Evolutionary conservation across 768 basidiomycete species (phyloP), one percentile per base, ranked within the genome.

Genomic region (Tubosaeta brunneosetosa): DNA sequence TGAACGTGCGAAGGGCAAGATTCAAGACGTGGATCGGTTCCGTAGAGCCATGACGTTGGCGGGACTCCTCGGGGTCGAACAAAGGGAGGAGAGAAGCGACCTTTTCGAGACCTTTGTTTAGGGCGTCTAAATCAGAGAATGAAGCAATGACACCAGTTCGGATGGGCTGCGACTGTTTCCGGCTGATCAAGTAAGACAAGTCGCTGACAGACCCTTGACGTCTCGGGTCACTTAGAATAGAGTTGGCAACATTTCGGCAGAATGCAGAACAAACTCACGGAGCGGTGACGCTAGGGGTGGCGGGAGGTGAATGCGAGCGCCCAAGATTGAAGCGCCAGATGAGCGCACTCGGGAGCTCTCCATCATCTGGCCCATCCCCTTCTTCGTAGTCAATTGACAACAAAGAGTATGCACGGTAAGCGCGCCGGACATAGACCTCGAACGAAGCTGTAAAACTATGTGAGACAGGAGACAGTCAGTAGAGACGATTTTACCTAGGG

Each of bases 321-420:
- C 92, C 90, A 41, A 98, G 79, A 68, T 93, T 94, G 83, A 99
- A 99, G 37, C 91, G 82, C 97, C 97, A 98, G 6, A 85, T 91
- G 25, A 95, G 78, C 46, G 88, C 81, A 56, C 81, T 79, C 12
- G 90, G 87, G 3, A 81, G 79, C 55, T 94, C 91, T 29, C 87
- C 90, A 55, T 91, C 90, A 60, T 92, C 92, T 17, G 81, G 65
- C 17, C 82, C 80, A 63, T 94, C 90, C 4, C 92, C 95, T 66
- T 94, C 91, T 64, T 97, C 93, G 66, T 95, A 94, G 67, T 98
- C 95, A 53, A 99, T 79, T 31, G 91, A 91, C 47, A 97, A 76
- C 40, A 98, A 71, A 19, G 83, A 86, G 73, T 99, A 99, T 4
- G 92, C 95, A 56, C 88, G 86, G 73, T 99, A 99, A 7, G 92